A percentile compares a stretch with the other conserved stretches of the same genome.
Evolutionary conservation across 257 asterid genomes (phyloP).

Genomic region (Nicotiana sylvestris): DNA sequence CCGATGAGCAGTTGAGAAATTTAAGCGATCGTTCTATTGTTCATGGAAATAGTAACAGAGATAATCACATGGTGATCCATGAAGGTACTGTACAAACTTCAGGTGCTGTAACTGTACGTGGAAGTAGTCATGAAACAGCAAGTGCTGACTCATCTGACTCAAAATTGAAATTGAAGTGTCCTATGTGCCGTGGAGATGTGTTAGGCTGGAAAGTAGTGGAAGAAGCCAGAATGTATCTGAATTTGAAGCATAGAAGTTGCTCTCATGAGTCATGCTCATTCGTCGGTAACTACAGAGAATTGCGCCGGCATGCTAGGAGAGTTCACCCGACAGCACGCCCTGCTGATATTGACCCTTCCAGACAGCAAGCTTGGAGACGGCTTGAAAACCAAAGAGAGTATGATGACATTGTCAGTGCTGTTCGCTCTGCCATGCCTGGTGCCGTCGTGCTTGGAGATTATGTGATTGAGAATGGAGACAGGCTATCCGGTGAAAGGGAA

Average conservation of each 20-base stretch:
- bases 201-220: constrained; percentile 79
- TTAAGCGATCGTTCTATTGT: constrained; percentile 16
- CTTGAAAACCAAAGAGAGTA: constrained; percentile 75
- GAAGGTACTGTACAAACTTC: constrained; percentile 10
- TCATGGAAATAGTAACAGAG: constrained; percentile 20
- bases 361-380: constrained; percentile 75
- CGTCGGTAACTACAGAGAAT: constrained; percentile 60
- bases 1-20: constrained; percentile 20
- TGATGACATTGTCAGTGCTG: constrained; percentile 72
- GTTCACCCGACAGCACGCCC: constrained; percentile 83
- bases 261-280: constrained; percentile 74
- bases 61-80: constrained; percentile 20
- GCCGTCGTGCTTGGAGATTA: constrained; percentile 84
- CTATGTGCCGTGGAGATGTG: constrained; percentile 77
- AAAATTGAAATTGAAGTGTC: constrained; percentile 55
- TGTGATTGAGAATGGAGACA: constrained; percentile 62
- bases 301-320: constrained; percentile 80
- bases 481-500: constrained; percentile 38
- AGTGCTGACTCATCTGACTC: constrained; percentile 30
- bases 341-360: constrained; percentile 71
- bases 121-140: constrained; percentile 28
- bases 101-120: constrained; percentile 13
- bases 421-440: constrained; percentile 83
- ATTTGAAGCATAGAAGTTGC: constrained; percentile 66
- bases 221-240: constrained; percentile 70